A percentile compares a stretch with the other conserved stretches of the same genome.
Evolutionary conservation across 306 rosid species (phyloP).

Genomic region (Dryas alaskensis): DNA sequence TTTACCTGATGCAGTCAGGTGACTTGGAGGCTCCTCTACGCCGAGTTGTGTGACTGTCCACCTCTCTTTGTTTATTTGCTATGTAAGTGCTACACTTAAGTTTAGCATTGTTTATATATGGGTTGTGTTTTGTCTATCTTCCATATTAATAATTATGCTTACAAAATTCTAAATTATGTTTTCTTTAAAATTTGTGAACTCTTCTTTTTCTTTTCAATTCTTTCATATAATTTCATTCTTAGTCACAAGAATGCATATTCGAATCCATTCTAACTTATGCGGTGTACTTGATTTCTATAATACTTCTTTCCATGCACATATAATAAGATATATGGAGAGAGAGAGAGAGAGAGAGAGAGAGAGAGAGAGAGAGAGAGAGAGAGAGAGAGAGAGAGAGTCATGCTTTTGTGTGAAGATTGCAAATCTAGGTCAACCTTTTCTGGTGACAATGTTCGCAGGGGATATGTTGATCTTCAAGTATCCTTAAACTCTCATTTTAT

Average conservation of each 20-base stretch:
- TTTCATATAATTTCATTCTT: background rate
- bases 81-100: slow-evolving; percentile 5
- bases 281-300: too few species aligned
- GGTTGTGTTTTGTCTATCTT: background rate
- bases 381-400: too few species aligned
- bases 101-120: background rate
- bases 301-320: too few species aligned
- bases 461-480: background rate
- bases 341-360: too few species aligned
- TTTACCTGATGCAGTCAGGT: background rate
- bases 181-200: background rate
- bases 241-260: too few species aligned
- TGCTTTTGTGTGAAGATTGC: background rate
- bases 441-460: background rate
- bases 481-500: background rate
- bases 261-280: too few species aligned
- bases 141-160: background rate
- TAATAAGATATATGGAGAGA: too few species aligned
- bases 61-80: background rate
- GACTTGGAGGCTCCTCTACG: background rate
- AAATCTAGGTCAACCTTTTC: background rate
- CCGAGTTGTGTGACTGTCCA: background rate
- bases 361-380: too few species aligned
- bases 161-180: background rate
- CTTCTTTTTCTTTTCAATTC: too few species aligned